Evolutionary conservation across 257 asterid species (phyloP).

Genomic region (Echites panduratus): DNA sequence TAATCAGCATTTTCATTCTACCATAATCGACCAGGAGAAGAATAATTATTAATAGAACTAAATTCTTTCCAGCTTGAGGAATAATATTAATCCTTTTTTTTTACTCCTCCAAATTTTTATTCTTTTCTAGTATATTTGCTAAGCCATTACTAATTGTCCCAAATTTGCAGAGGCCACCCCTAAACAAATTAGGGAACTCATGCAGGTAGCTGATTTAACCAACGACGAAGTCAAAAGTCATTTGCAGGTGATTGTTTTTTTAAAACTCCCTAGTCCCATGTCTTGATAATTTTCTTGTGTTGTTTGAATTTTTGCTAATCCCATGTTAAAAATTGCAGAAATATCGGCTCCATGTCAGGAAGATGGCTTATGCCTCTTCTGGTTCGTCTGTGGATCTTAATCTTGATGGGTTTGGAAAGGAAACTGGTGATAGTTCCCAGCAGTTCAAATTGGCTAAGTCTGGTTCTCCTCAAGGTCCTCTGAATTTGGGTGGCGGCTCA

Average conservation of each 20-base stretch:
- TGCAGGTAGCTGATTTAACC: slow-evolving; percentile 36
- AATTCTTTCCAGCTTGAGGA: too few relatives aligned
- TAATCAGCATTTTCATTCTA: too few relatives aligned
- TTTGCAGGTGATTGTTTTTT: slow-evolving; percentile 26
- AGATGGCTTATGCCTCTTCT: slow-evolving; percentile 19
- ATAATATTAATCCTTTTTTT: too few relatives aligned
- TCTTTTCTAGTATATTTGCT: background rate
- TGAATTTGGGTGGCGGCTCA: slow-evolving; percentile 39
- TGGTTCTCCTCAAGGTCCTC: slow-evolving; percentile 58
- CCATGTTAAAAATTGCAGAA: slow-evolving; percentile 30
- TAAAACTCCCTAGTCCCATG: too few relatives aligned
- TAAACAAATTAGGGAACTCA: slow-evolving; percentile 36
- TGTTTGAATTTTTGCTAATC: background rate
- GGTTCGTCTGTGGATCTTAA: slow-evolving; percentile 6
- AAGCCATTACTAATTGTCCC: background rate
- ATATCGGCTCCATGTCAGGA: slow-evolving; percentile 50
- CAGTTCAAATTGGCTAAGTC: slow-evolving; percentile 26
- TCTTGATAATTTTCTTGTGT: too few relatives aligned
- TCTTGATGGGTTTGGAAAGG: slow-evolving; percentile 17
- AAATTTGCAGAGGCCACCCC: slow-evolving; percentile 32
- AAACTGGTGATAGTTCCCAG: slow-evolving; percentile 19
- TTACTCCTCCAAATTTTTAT: background rate
- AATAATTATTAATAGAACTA: too few relatives aligned
- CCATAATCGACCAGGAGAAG: too few relatives aligned
- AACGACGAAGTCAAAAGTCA: slow-evolving; percentile 43